Base-by-base conservation (phyloP, 2,329 filamentous ascomycete genomes). In the Hypoxylon sp. region DNA sequence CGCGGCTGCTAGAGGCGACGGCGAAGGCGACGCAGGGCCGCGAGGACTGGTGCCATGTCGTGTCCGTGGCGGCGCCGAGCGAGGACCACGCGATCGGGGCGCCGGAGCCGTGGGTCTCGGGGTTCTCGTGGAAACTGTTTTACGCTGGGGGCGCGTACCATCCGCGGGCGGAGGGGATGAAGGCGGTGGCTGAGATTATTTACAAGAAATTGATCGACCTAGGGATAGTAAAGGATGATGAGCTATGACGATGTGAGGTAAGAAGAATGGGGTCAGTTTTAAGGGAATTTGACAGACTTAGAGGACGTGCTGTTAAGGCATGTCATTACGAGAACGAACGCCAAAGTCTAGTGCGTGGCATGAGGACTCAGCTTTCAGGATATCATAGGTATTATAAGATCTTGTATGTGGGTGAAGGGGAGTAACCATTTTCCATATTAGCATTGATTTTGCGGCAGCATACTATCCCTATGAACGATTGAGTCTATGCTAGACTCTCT, bases 111-210 rank as follows among this genome's bases (percentile, higher is more conserved):
- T 79, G 77, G 77, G 75, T 79, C 53, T 72, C 68, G 5, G 75
- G 73, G 11, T 78, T 78, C 60, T 65, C 67, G 13, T 75, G 72
- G 72, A 70, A 70, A 50, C 53, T 75, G 13, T 74, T 74, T 48
- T 60, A 63, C 32, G 56, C 53, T 7, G 74, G 75, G 3, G 63
- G 69, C 32, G 74, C 74, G 25, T 79, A 76, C 25, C 77, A 79
- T 53, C 77, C 76, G 1, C 70, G 74, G 21, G 68, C 72, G 9
- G 73, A 73, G 41, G 77, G 77, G 17, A 78, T 78, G 76, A 64
- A 50, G 49, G 75, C 72, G 5, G 75, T 77, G 2, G 72, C 73
- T 2, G 67, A 73, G 21, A 57, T 78, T 3, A 46, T 78, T 13
- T 71, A 73, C 32, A 45, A 66, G 43, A 73, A 72, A 56, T 63